A percentile compares a stretch with the other conserved stretches of the same genome.
Conservation (phyloP, 371 early-diverging fungal species). For the Synchytrium microbalum region DNA sequence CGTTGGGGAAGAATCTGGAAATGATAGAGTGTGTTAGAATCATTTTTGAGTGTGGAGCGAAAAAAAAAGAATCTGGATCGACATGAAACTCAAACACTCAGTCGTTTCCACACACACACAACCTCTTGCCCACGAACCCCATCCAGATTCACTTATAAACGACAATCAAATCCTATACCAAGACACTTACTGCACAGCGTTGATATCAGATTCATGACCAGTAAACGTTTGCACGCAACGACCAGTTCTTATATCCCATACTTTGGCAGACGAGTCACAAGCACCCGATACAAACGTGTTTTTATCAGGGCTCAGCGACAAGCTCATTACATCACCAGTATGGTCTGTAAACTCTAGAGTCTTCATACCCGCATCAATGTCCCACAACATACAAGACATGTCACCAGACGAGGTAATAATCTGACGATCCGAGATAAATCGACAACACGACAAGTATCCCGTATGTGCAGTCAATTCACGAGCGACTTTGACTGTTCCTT, state of each 20-base stretch:
- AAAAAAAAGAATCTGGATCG: conserved; percentile 5
- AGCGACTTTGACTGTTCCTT: conserved; percentile 84
- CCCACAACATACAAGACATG: conserved; percentile 98
- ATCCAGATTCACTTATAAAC: too few species aligned
- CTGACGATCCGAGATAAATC: conserved; percentile 89
- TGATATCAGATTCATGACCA: conserved; percentile 96
- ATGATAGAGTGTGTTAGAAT: background rate
- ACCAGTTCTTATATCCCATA: conserved; percentile 94
- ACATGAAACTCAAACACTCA: conserved; percentile 8
- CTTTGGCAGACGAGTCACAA: conserved; percentile 95
- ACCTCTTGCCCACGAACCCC: too few species aligned
- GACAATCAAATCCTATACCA: background rate
- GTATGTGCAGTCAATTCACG: conserved; percentile 90
- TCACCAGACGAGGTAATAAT: conserved; percentile 94
- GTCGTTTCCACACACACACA: too few species aligned
- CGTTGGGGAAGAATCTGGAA: conserved; percentile 89
- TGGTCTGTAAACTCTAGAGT: conserved; percentile 92
- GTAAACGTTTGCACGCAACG: conserved; percentile 93
- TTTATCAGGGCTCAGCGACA: conserved; percentile 79
- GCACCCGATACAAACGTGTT: conserved; percentile 94
- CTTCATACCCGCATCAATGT: conserved; percentile 93
- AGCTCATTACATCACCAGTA: conserved; percentile 96
- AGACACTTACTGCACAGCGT: conserved; percentile 80
- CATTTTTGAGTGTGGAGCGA: background rate
- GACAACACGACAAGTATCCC: conserved; percentile 94